Percentiles rank a stretch among this genome's conserved stretches.
Evolutionary conservation across 148 eudicot genomes (phyloP).

Genomic region (Pharnaceum exiguum): DNA sequence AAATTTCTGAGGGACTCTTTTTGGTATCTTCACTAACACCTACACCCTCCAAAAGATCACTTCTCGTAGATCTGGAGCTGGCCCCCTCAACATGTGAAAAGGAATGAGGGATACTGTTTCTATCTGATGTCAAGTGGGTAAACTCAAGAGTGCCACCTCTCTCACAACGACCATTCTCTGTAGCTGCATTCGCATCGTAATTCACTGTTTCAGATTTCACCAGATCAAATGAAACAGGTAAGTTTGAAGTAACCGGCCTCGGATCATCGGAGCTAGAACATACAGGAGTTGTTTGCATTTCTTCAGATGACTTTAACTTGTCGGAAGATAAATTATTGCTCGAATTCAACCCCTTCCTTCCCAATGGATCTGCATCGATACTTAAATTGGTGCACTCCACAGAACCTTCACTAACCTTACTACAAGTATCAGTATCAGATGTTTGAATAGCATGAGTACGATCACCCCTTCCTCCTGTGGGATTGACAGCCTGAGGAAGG

Average conservation of each 20-base stretch:
- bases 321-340: neutral
- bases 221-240: neutral
- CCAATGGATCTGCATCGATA: neutral
- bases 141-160: neutral
- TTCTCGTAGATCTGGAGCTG: slow-evolving; percentile 1
- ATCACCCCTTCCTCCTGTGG: neutral
- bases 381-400: slow-evolving; percentile 5
- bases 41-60: slow-evolving; percentile 10
- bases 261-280: neutral
- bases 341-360: neutral
- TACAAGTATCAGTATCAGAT: neutral
- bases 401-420: slow-evolving; percentile 4
- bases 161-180: neutral
- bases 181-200: neutral
- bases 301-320: neutral
- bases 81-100: neutral
- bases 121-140: neutral
- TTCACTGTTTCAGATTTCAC: neutral
- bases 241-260: neutral
- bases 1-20: slow-evolving; percentile 1
- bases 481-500: neutral
- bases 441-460: neutral
- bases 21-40: neutral
- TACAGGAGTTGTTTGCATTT: neutral
- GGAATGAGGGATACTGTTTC: neutral